Percentiles rank a stretch among this genome's conserved stretches.
Evolutionary conservation across 805 yeast species (phyloP).

Genomic region (Brettanomyces sp.): DNA sequence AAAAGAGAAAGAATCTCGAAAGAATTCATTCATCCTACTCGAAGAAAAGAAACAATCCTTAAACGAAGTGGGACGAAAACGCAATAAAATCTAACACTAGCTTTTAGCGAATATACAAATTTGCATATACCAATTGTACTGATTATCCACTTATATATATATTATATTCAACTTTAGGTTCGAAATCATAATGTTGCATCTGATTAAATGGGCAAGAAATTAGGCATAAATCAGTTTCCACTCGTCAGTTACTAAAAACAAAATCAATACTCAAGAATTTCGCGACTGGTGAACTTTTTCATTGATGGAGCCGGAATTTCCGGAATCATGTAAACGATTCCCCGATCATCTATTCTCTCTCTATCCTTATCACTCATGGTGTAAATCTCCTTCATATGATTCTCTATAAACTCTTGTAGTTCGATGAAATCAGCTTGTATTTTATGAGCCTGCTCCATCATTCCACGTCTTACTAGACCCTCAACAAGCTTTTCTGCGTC

Average conservation of each 20-base stretch:
- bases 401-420: conserved; percentile 44
- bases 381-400: conserved; percentile 68
- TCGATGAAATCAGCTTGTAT: conserved; percentile 61
- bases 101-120: too few species aligned
- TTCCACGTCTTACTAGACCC: conserved; percentile 62
- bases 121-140: too few species aligned
- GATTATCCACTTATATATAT: too few species aligned
- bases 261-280: conserved; percentile 46
- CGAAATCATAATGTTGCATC: too few species aligned
- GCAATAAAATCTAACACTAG: too few species aligned
- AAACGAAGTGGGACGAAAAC: too few species aligned
- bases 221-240: too few species aligned
- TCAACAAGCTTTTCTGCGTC: conserved; percentile 72
- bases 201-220: too few species aligned
- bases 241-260: not conserved
- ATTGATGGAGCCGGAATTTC: conserved; percentile 68
- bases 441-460: conserved; percentile 73
- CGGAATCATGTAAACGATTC: conserved; percentile 68
- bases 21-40: too few species aligned
- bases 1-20: too few species aligned
- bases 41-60: too few species aligned
- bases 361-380: conserved; percentile 76
- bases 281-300: conserved; percentile 49
- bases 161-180: too few species aligned
- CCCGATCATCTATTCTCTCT: conserved; percentile 83